Percentiles rank a stretch among this genome's conserved stretches.
phyloP scores from a whole-genome alignment of 1,284 basidiomycete species.

The Volvariella volvacea region DNA sequence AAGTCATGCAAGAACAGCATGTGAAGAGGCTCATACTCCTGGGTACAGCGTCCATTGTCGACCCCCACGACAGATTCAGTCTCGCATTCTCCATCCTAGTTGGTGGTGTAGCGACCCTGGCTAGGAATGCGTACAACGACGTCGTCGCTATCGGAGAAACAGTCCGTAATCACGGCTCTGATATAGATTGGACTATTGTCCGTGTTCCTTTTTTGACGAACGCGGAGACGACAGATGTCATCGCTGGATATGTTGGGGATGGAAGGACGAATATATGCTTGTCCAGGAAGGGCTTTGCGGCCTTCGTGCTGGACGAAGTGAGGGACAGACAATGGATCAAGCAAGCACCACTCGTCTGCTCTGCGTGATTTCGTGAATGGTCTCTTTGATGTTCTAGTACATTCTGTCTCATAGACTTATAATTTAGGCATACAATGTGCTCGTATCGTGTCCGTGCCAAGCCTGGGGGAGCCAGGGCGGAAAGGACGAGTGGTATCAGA shows the following conservation, averaged over 20 bases:
- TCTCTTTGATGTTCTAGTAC: no score
- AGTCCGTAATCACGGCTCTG: constrained; percentile 38
- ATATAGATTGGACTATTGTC: constrained; percentile 60
- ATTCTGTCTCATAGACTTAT: no score
- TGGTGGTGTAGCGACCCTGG: constrained; percentile 24
- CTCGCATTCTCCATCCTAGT: constrained; percentile 39
- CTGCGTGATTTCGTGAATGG: no score
- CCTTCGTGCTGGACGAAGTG: constrained; percentile 52
- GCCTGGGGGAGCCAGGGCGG: no score
- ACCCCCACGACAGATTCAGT: constrained; percentile 52
- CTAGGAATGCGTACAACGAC: constrained; percentile 33
- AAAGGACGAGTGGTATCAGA: no score
- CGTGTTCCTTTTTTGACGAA: constrained; percentile 56
- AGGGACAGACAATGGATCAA: constrained; percentile 43
- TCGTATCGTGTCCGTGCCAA: no score
- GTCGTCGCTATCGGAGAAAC: constrained; percentile 44
- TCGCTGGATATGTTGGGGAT: constrained; percentile 62
- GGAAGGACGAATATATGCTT: constrained; percentile 39
- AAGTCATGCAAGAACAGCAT: constrained; percentile 41
- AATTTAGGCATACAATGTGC: no score
- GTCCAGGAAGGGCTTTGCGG: constrained; percentile 49
- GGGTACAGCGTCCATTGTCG: constrained; percentile 57
- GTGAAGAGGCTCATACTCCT: constrained; percentile 57
- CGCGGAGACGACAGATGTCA: constrained; percentile 32
- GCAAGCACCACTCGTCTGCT: constrained; percentile 29